Percentiles rank a stretch among this genome's conserved stretches.
Conservation (phyloP, 345 rosid species). For the Physaria fendleri region DNA sequence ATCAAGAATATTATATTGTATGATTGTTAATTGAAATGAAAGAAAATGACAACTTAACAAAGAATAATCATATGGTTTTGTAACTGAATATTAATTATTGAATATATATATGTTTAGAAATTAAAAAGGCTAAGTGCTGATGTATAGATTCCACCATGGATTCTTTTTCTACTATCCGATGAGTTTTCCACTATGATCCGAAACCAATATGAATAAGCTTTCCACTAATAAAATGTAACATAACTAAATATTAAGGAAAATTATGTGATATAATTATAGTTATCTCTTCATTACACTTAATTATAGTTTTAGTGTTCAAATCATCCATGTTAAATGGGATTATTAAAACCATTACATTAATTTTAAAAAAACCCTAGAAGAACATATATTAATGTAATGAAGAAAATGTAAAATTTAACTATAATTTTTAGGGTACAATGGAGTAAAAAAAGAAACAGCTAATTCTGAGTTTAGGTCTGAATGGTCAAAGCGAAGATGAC, state of each 20-base stretch:
- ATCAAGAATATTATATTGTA: background rate
- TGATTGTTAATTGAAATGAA: background rate
- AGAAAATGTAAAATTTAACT: no score
- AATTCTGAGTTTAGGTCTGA: constrained; percentile 3
- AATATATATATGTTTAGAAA: background rate
- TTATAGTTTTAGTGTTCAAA: no score
- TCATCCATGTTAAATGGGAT: no score
- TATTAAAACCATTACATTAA: no score
- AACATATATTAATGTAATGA: no score
- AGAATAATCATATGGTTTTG: background rate
- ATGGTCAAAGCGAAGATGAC: constrained; percentile 30
- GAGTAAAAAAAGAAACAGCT: background rate
- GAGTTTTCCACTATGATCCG: constrained; percentile 14
- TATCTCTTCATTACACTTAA: no score
- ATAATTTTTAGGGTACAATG: no score
- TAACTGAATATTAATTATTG: background rate
- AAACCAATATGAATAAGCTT: no score
- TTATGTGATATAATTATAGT: no score
- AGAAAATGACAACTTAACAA: background rate
- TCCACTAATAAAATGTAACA: no score
- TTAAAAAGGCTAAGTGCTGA: constrained; percentile 1
- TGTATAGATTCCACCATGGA: background rate
- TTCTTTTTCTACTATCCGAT: background rate
- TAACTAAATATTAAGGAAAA: no score
- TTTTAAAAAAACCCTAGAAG: no score